A percentile compares a stretch with the other conserved stretches of the same genome.
phyloP scores from a whole-genome alignment of 345 rosid species.

The Hibiscus syriacus region DNA sequence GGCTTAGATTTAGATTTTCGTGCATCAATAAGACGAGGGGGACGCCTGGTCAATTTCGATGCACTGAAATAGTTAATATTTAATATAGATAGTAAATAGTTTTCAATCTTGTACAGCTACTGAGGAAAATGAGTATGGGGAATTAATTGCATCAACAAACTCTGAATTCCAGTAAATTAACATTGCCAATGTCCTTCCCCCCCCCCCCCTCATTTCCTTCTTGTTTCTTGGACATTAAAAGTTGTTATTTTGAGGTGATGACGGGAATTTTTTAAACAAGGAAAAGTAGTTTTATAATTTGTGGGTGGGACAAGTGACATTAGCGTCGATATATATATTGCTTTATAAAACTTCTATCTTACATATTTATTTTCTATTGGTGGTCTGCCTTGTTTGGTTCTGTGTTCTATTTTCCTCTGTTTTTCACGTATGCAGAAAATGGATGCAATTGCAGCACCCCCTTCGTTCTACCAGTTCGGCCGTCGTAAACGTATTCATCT shows the following conservation, averaged over 20 bases:
- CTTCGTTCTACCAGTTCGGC: background rate
- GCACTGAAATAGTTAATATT: background rate
- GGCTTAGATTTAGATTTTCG: background rate
- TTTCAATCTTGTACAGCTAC: constrained; percentile 3
- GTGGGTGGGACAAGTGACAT: background rate
- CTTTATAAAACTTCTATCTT: background rate
- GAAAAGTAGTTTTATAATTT: background rate
- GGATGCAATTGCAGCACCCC: constrained; percentile 6
- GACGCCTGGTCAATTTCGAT: constrained; percentile 2
- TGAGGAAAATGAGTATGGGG: background rate
- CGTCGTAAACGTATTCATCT: constrained; percentile 33
- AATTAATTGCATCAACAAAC: background rate
- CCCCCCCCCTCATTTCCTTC: background rate
- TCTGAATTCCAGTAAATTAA: background rate
- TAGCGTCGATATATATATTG: background rate
- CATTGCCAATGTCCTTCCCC: background rate
- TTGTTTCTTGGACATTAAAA: background rate
- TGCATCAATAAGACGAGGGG: background rate
- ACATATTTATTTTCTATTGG: background rate
- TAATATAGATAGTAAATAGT: background rate
- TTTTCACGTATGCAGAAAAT: constrained; percentile 9
- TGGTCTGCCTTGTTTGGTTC: background rate
- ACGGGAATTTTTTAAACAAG: too few relatives aligned
- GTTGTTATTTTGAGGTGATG: background rate
- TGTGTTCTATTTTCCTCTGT: background rate